Conservation (phyloP, 495 filamentous ascomycete genomes). For the Recurvomyces mirabilis region DNA sequence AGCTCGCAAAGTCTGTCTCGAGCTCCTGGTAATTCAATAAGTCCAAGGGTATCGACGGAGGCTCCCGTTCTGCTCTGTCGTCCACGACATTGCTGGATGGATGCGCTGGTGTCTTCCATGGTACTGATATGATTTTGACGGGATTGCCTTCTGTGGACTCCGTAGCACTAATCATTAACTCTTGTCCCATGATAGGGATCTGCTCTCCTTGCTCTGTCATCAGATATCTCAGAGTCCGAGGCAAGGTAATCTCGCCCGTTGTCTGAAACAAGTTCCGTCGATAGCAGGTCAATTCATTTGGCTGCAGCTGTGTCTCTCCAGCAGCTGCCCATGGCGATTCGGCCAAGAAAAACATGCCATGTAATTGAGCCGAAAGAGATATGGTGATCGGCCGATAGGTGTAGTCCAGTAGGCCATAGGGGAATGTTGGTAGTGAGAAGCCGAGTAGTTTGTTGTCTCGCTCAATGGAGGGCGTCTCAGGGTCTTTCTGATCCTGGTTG, state of each 20-base stretch:
- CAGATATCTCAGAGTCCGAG: conserved; percentile 58
- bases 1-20: conserved; percentile 65
- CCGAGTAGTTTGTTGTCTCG: conserved; percentile 70
- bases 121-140: conserved; percentile 85
- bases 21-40: conserved; percentile 62
- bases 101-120: conserved; percentile 78
- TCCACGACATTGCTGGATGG: conserved; percentile 41
- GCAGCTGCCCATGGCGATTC: conserved; percentile 63
- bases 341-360: conserved; percentile 92
- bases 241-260: conserved; percentile 67
- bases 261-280: conserved; percentile 85
- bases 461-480: conserved; percentile 37
- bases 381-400: conserved; percentile 47
- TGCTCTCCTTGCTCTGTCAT: conserved; percentile 69
- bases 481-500: conserved; percentile 25
- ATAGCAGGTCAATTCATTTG: conserved; percentile 83
- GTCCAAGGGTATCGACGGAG: conserved; percentile 60
- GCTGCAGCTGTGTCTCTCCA: conserved; percentile 51
- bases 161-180: conserved; percentile 71
- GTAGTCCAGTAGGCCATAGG: conserved; percentile 60
- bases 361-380: conserved; percentile 68
- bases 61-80: conserved; percentile 55
- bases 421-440: conserved; percentile 60
- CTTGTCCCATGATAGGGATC: conserved; percentile 61
- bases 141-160: conserved; percentile 81